These are phyloP conservation scores for Monosporozyma siamensis DNA, from an alignment of 805 yeast species.

Conservation along the genomic window DNA sequence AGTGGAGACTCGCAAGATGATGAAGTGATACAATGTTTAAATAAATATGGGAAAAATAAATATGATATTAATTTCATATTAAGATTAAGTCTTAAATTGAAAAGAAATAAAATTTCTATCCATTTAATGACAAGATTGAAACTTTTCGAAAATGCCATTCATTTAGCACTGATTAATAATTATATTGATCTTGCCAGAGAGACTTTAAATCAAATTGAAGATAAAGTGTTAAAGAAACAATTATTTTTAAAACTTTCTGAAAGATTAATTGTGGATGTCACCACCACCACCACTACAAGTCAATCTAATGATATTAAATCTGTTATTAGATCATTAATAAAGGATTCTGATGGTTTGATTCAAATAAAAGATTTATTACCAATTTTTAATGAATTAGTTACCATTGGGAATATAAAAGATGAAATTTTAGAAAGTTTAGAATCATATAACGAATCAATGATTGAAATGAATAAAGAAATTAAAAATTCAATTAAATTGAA, in stretches of 20 bases:
- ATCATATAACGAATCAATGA: constrained; percentile 56
- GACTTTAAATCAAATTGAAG: constrained; percentile 31
- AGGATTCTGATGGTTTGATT: constrained; percentile 40
- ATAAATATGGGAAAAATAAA: constrained; percentile 29
- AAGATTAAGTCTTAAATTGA: constrained; percentile 55
- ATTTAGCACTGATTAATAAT: constrained; percentile 58
- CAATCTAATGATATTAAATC: constrained; percentile 27
- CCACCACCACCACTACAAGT: too few relatives aligned
- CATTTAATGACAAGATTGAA: constrained; percentile 59
- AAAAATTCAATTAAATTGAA: constrained; percentile 56
- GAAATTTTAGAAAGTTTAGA: constrained; percentile 77
- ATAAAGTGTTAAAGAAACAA: constrained; percentile 47
- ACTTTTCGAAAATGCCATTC: constrained; percentile 72
- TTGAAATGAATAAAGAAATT: constrained; percentile 63
- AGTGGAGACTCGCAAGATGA: constrained; percentile 27
- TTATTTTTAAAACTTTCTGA: constrained; percentile 60
- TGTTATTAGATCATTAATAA: constrained; percentile 29
- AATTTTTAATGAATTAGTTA: constrained; percentile 71
- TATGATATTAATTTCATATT: constrained; percentile 64
- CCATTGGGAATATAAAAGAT: constrained; percentile 73
- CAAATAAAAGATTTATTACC: constrained; percentile 78
- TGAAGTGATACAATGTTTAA: constrained; percentile 46
- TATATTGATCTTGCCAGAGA: constrained; percentile 21
- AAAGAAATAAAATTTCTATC: constrained; percentile 57
- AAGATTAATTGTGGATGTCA: constrained; percentile 20